These are phyloP conservation scores for Psidium guajava DNA, from an alignment of 345 rosid genomes.

Conservation along the genomic window DNA sequence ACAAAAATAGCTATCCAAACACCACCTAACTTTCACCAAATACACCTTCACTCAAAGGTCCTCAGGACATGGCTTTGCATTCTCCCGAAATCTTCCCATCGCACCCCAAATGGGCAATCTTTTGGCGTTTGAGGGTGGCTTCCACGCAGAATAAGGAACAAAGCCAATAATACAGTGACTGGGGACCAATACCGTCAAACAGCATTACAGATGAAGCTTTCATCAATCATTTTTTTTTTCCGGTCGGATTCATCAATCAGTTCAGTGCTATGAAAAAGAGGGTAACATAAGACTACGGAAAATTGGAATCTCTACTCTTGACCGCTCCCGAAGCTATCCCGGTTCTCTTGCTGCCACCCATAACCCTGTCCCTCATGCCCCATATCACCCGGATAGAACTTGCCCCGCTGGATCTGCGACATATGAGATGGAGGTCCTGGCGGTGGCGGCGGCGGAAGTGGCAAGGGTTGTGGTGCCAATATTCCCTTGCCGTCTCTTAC, in stretches of 20 bases:
- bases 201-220: not conserved
- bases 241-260: not conserved
- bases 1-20: too few species aligned
- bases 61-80: too few species aligned
- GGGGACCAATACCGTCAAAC: not conserved
- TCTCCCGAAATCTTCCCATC: too few species aligned
- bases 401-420: constrained; percentile 39
- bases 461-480: constrained; percentile 36
- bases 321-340: constrained; percentile 46
- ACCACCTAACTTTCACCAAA: too few species aligned
- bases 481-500: constrained; percentile 40
- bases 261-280: not conserved
- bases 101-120: not conserved
- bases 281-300: constrained; percentile 1
- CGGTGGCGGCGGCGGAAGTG: constrained; percentile 30
- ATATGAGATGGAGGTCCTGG: constrained; percentile 18
- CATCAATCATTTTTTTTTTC: not conserved
- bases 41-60: too few species aligned
- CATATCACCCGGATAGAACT: constrained; percentile 36
- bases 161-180: not conserved
- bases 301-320: constrained; percentile 28
- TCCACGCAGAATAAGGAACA: not conserved
- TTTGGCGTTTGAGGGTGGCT: not conserved
- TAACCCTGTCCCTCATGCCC: constrained; percentile 50
- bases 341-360: constrained; percentile 77